Base-by-base conservation (phyloP, 164 flowering plant genomes). In the Aristolochia californica region DNA sequence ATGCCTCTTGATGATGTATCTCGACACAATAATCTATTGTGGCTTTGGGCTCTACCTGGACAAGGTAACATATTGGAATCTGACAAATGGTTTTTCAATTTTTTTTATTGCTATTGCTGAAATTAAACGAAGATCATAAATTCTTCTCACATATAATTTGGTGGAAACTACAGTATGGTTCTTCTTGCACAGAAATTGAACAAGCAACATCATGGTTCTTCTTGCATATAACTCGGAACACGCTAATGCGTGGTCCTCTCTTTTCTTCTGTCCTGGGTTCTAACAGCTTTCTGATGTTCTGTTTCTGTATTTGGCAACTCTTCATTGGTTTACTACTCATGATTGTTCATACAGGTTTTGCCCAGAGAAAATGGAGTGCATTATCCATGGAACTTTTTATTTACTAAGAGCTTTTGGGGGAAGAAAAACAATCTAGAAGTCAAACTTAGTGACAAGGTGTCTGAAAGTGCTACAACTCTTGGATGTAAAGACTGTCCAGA, bases 1-100 rank as follows among this genome's bases (percentile, higher is more conserved):
- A 44, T 93, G 90, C 72, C 85, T 93, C 53, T 57, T 83, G 65
- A 89, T 93, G 99, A 89, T 93, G 94, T 60, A 80, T 63, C 58
- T 90, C 52, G 99, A 93, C 71, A 44, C 93, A 38, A 34, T 89
- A 60, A 61, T 93, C 62, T 93, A 93, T 67, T 75, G 83, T 68
- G 79, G 62, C 9, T 63, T 89, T 64, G 97, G 97, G 65, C 78
- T 89, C n/a, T 87, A 83, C 72, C 66, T 85, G 55, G 95, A 93
- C 57, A 93, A 87, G 99, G 99, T 90, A 83, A 50, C 4, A 12
- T 22, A 4, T 23, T 50, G 27, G 5, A 50, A 26, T 50, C 13
- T 22, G 26, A 23, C 15, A 22, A 22, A 47, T 5, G 0, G 20
- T 9, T 13, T 22, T 22, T 49, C 24, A 5, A 26, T 28, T 17